A percentile compares a stretch with the other conserved stretches of the same genome.
Conservation (phyloP, 345 rosid species). For the Rhizophora apiculata region DNA sequence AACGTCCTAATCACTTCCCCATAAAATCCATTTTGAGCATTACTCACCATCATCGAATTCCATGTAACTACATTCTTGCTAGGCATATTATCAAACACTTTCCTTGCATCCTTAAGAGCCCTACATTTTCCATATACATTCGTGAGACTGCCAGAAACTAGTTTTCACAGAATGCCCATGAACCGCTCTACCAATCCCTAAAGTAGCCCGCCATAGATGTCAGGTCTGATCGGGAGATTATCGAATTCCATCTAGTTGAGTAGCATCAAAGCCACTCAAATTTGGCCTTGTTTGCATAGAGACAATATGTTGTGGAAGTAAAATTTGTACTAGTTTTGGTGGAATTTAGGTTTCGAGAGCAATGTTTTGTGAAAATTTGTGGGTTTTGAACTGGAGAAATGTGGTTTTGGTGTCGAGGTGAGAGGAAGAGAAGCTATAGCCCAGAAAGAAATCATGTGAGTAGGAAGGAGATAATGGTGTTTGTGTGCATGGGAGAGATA, state of each 20-base stretch:
- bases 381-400: neutral
- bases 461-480: too few species aligned
- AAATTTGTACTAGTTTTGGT: conserved; percentile 18
- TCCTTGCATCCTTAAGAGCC: conserved; percentile 52
- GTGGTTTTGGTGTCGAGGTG: conserved; percentile 16
- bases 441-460: too few species aligned
- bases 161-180: conserved; percentile 61
- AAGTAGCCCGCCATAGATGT: conserved; percentile 61
- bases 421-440: too few species aligned
- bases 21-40: conserved; percentile 55
- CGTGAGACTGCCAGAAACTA: conserved; percentile 59
- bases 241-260: conserved; percentile 50
- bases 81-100: conserved; percentile 52
- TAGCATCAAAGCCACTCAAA: conserved; percentile 51
- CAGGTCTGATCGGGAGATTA: conserved; percentile 43
- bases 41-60: conserved; percentile 62
- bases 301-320: conserved; percentile 46
- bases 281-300: conserved; percentile 53
- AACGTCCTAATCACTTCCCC: conserved; percentile 49
- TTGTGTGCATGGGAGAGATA: too few species aligned
- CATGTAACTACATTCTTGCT: conserved; percentile 54
- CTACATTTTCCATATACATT: conserved; percentile 71
- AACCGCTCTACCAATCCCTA: conserved; percentile 75
- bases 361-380: conserved; percentile 2
- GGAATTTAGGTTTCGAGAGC: neutral